These are phyloP conservation scores for Nectriaceae sp. DNA, from an alignment of 2,329 filamentous ascomycete genomes.

Conservation along the genomic window DNA sequence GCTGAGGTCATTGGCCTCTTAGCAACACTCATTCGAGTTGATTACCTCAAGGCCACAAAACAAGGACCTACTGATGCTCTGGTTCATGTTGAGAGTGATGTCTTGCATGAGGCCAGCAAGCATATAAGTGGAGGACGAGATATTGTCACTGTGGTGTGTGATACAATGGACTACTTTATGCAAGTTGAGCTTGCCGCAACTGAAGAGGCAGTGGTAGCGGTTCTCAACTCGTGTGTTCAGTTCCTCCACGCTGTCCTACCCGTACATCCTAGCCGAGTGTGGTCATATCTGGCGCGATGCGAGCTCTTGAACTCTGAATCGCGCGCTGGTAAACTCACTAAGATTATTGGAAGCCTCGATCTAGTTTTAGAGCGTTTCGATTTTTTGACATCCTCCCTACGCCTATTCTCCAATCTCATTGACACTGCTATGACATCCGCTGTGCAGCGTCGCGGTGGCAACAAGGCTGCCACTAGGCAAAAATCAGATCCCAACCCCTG, in stretches of 20 bases:
- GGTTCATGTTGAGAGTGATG: constrained; percentile 36
- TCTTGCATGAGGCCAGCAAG: constrained; percentile 58
- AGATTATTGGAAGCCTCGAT: constrained; percentile 81
- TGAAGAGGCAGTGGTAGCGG: constrained; percentile 66
- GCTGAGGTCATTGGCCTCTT: constrained; percentile 76
- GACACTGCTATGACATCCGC: constrained; percentile 73
- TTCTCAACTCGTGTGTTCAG: constrained; percentile 71
- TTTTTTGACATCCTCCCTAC: constrained; percentile 73
- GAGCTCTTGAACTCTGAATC: constrained; percentile 77
- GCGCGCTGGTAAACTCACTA: constrained; percentile 73
- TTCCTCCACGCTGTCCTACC: constrained; percentile 75
- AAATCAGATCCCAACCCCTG: constrained; percentile 55
- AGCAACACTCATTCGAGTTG: constrained; percentile 65
- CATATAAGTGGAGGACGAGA: constrained; percentile 64
- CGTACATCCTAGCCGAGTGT: constrained; percentile 80
- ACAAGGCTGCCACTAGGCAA: constrained; percentile 50
- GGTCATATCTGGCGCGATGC: constrained; percentile 85
- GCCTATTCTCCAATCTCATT: constrained; percentile 73
- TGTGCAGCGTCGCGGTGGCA: constrained; percentile 63
- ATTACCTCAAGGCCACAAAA: constrained; percentile 39
- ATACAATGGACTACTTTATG: constrained; percentile 75
- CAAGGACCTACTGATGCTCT: constrained; percentile 33
- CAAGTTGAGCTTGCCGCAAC: constrained; percentile 58
- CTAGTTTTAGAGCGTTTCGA: constrained; percentile 74
- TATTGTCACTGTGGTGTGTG: constrained; percentile 78